Percentiles rank a stretch among this genome's conserved stretches.
phyloP scores from a whole-genome alignment of 2,329 filamentous ascomycete species.

The Malbranchea cinnamomea region DNA sequence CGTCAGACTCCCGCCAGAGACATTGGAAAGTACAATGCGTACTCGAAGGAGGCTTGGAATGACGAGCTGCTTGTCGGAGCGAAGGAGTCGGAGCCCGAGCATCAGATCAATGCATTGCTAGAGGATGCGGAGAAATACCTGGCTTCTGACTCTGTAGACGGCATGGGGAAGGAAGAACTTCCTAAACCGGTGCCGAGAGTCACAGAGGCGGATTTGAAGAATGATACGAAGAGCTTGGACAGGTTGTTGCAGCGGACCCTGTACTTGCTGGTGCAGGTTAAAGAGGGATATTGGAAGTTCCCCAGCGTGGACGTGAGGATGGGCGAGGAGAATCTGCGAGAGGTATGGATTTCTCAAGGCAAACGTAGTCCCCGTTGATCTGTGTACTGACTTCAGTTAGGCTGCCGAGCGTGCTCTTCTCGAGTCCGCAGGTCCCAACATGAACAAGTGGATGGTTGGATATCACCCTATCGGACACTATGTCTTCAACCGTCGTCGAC shows the following conservation, averaged over 20 bases:
- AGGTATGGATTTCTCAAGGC: conserved; percentile 42
- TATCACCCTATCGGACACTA: conserved; percentile 77
- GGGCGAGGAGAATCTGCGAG: conserved; percentile 61
- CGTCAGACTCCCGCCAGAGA: conserved; percentile 68
- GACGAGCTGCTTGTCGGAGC: conserved; percentile 76
- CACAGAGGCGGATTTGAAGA: conserved; percentile 63
- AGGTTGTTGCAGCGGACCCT: conserved; percentile 65
- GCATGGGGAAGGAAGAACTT: conserved; percentile 40
- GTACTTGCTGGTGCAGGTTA: conserved; percentile 67
- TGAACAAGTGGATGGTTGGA: conserved; percentile 97
- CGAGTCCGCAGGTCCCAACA: conserved; percentile 71
- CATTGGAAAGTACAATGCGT: conserved; percentile 69
- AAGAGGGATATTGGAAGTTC: conserved; percentile 64
- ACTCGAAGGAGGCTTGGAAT: conserved; percentile 65
- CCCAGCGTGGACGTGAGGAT: conserved; percentile 56
- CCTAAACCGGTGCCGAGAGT: conserved; percentile 54
- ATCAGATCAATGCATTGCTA: conserved; percentile 53
- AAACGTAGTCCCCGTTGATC: neutral
- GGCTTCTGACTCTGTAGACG: conserved; percentile 16
- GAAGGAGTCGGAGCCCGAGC: conserved; percentile 46
- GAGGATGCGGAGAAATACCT: conserved; percentile 51
- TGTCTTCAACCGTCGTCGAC: conserved; percentile 41
- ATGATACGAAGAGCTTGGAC: conserved; percentile 66
- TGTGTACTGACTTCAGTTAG: conserved; percentile 33
- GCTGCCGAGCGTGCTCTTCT: conserved; percentile 66